Conservation (phyloP, 345 rosid genomes). For the Syzygium jambos region DNA sequence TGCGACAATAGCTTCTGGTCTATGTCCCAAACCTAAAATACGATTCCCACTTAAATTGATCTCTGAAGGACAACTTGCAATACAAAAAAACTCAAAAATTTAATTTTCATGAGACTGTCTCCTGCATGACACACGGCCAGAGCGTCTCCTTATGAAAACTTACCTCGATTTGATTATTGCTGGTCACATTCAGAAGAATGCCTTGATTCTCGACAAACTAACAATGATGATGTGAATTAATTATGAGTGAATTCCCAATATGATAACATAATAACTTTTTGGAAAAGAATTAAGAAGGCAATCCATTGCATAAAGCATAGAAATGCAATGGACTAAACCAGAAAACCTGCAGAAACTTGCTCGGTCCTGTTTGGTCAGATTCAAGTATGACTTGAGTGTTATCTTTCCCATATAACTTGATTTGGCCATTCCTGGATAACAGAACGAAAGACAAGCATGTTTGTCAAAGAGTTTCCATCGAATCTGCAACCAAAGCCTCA, state of each 20-base stretch:
- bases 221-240: neutral
- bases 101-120: neutral
- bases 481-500: neutral
- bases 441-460: neutral
- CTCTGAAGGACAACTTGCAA: neutral
- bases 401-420: constrained; percentile 70
- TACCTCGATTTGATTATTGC: constrained; percentile 73
- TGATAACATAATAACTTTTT: neutral
- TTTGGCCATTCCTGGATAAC: constrained; percentile 64
- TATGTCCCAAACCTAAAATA: constrained; percentile 72
- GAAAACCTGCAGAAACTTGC: constrained; percentile 71
- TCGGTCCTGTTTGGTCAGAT: constrained; percentile 48
- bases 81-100: neutral
- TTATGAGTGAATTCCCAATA: neutral
- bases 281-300: neutral
- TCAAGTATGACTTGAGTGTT: constrained; percentile 60
- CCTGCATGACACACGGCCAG: neutral
- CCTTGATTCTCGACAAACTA: constrained; percentile 78
- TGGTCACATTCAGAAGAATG: constrained; percentile 61
- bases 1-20: constrained; percentile 54
- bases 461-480: neutral
- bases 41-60: neutral
- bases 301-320: neutral
- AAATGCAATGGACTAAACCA: neutral
- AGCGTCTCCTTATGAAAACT: constrained; percentile 4